Evolutionary conservation across 192 early-diverging fungal species (phyloP).

Genomic region (Phycomyces blakesleeanus): DNA sequence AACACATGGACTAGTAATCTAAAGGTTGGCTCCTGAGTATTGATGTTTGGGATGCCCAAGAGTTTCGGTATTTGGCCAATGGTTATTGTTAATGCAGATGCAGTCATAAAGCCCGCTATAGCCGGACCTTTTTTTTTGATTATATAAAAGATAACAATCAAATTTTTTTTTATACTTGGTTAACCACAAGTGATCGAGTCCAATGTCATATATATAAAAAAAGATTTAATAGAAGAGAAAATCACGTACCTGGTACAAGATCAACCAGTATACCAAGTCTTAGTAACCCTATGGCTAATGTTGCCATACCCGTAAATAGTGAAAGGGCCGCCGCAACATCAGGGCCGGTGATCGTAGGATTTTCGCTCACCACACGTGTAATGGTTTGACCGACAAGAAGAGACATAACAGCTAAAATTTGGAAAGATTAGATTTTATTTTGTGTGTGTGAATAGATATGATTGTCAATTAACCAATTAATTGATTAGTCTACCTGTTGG

Average conservation of each 20-base stretch:
- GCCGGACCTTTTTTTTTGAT: constrained; percentile 48
- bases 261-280: constrained; percentile 86
- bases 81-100: constrained; percentile 71
- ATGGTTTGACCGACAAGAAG: constrained; percentile 68
- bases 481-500: constrained; percentile 34
- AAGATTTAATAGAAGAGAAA: too few relatives aligned
- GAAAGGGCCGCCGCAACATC: constrained; percentile 61
- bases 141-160: background rate
- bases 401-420: constrained; percentile 66
- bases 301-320: constrained; percentile 70
- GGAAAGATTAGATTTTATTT: constrained; percentile 28
- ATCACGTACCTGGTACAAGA: constrained; percentile 75
- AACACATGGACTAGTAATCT: constrained; percentile 6
- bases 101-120: constrained; percentile 80
- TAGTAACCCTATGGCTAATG: constrained; percentile 70
- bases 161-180: background rate
- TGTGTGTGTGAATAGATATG: too few relatives aligned
- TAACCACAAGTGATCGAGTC: too few relatives aligned
- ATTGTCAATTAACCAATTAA: too few relatives aligned
- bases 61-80: constrained; percentile 74
- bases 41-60: constrained; percentile 68
- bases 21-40: constrained; percentile 67
- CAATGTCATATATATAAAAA: too few relatives aligned
- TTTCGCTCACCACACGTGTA: constrained; percentile 21
- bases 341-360: constrained; percentile 29